Evolutionary conservation across 2,329 filamentous ascomycete genomes (phyloP), one percentile per base, ranked within the genome.

Genomic region (Diaporthe humulicola): DNA sequence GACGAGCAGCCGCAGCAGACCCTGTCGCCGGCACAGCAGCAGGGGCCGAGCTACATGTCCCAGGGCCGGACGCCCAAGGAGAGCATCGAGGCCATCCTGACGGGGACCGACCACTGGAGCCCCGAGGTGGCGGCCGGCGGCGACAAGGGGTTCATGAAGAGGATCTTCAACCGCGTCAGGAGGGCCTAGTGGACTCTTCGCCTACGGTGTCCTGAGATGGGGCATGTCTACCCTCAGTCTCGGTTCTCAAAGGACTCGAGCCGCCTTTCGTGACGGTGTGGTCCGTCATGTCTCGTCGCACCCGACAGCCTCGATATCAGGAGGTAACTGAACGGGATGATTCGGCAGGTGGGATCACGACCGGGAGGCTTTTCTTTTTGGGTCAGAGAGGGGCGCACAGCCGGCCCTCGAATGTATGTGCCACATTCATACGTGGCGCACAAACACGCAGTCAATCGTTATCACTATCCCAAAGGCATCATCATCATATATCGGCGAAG

Each of bases 81-180:
- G 58, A 89, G 86, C 78, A 86, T 91, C 64, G 89, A 91, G 76
- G 84, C 83, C 76, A 86, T 89, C 57, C 86, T 90, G 73, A 86
- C 87, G 1, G 87, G 88, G 28, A 85, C 91, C 52, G 90, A 92
- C 76, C 86, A 88, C 74, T 89, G 83, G 86, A 85, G 80, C 57
- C 82, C 80, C 36, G 82, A 81, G 48, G 83, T 87, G 73, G 56
- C 30, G n/a, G 64, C 64, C 64, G 30, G 25, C n/a, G 83, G 86
- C 30, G 90, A 92, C 73, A 86, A 85, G 67, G 87, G 88, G 6
- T 86, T 90, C 3, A 88, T 93, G 80, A 92, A 90, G 84, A 88
- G 90, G 70, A 86, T 93, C 73, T 93, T 91, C 91, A 90, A 93
- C 76, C 88, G 87, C 75, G 89, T 93, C 52, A 86, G 88, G 72